Conservation (phyloP, 73 alveolate genomes). For the Paramecium octaurelia region DNA sequence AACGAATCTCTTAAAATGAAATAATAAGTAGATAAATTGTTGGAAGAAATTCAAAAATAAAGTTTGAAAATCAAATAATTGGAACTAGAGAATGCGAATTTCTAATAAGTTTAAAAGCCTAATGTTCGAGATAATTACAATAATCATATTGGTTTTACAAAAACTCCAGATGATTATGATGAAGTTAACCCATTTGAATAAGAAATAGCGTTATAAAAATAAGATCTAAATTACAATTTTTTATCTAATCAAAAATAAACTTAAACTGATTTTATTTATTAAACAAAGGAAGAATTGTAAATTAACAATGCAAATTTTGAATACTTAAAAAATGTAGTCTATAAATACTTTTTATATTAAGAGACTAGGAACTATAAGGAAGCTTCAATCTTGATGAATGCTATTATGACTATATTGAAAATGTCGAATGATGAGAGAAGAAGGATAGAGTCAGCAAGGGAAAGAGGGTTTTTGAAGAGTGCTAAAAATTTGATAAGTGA, state of each 20-base stretch:
- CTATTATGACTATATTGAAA: constrained; percentile 54
- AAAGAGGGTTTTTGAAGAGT: neutral
- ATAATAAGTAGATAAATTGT: neutral
- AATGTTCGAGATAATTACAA: neutral
- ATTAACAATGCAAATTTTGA: constrained; percentile 2
- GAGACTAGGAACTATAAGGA: constrained; percentile 47
- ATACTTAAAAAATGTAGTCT: constrained; percentile 43
- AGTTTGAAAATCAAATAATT: neutral
- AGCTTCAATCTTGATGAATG: constrained; percentile 55
- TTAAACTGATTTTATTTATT: neutral
- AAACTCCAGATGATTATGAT: neutral
- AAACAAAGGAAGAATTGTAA: neutral
- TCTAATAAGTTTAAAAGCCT: neutral
- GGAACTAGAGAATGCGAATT: neutral
- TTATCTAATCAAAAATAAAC: neutral
- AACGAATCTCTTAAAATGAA: neutral
- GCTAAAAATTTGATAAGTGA: neutral
- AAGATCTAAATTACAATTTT: neutral
- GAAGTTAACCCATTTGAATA: constrained; percentile 16
- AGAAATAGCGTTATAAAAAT: neutral
- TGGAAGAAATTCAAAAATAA: constrained; percentile 8
- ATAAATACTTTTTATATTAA: constrained; percentile 48
- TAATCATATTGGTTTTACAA: neutral
- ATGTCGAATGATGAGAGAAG: constrained; percentile 59
- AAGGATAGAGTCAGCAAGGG: constrained; percentile 42